phyloP scores from a whole-genome alignment of 2,329 filamentous ascomycete genomes.

The Pyricularia sp. region DNA sequence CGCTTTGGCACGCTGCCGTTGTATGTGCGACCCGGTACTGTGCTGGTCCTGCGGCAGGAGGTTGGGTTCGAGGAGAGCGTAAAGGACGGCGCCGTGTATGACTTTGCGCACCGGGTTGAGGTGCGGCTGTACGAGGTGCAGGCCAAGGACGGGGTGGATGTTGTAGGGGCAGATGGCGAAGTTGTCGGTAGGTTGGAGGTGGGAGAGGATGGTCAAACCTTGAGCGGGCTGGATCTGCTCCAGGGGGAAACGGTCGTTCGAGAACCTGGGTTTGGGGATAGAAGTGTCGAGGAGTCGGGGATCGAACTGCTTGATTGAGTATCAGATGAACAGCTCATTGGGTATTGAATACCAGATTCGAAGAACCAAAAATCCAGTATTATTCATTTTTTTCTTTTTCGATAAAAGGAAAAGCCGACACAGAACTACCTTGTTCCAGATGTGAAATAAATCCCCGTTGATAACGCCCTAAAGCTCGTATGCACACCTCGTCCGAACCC shows the following conservation, averaged over 20 bases:
- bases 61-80: neutral
- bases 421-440: neutral
- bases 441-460: neutral
- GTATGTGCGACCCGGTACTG: slow-evolving; percentile 29
- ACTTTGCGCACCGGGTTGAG: slow-evolving; percentile 1
- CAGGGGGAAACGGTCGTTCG: neutral
- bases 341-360: neutral
- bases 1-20: slow-evolving; percentile 44
- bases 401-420: neutral
- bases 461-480: too few relatives aligned
- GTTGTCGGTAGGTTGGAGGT: neutral
- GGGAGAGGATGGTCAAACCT: neutral
- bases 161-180: neutral
- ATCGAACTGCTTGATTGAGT: slow-evolving; percentile 2
- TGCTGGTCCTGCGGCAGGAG: neutral
- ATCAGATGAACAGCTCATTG: neutral
- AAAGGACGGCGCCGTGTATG: neutral
- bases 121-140: slow-evolving; percentile 4
- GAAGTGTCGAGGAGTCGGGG: neutral
- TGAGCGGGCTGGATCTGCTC: neutral
- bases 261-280: neutral
- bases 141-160: neutral
- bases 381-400: neutral
- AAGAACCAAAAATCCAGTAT: neutral
- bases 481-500: neutral